Evolutionary conservation across 139 green algal genomes (phyloP).

Genomic region (Chlorella sorokiniana): DNA sequence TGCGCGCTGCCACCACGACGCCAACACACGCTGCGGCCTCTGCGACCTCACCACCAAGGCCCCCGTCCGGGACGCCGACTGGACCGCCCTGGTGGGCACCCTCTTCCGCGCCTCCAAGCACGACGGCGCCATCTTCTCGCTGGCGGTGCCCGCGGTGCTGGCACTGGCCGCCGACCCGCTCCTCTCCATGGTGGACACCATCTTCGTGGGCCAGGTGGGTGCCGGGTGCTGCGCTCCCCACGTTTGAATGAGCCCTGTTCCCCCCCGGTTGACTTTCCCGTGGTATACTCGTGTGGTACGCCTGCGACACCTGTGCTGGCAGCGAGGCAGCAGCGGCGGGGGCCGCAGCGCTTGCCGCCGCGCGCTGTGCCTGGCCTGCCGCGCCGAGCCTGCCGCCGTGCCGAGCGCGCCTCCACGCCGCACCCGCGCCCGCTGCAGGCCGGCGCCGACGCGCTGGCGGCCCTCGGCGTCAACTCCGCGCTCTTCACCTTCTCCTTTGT

Average conservation of each 20-base stretch:
- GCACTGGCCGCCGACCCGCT: constrained; percentile 75
- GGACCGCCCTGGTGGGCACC: constrained; percentile 4
- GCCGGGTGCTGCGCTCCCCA: neutral
- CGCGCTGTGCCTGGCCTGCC: no score
- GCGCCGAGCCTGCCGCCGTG: neutral
- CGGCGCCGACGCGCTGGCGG: constrained; percentile 61
- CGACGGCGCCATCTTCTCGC: constrained; percentile 59
- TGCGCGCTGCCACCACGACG: constrained; percentile 17
- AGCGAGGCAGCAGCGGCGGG: no score
- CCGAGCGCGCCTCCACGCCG: neutral
- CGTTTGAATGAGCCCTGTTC: neutral
- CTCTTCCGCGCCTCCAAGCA: constrained; percentile 27
- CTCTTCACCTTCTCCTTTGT: constrained; percentile 76
- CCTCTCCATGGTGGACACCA: constrained; percentile 67
- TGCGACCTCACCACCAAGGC: constrained; percentile 21
- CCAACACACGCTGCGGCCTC: constrained; percentile 6
- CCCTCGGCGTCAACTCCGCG: constrained; percentile 71
- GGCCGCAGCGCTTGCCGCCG: no score
- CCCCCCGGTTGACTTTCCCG: neutral
- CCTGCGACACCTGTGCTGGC: no score
- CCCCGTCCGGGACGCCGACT: constrained; percentile 5
- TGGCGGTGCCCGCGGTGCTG: constrained; percentile 63
- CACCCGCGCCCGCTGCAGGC: constrained; percentile 37
- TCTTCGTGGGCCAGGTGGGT: constrained; percentile 66
- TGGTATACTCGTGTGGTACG: no score